These are phyloP conservation scores for Austroboletus niveus DNA, from an alignment of 1,284 basidiomycete genomes.

Conservation along the genomic window DNA sequence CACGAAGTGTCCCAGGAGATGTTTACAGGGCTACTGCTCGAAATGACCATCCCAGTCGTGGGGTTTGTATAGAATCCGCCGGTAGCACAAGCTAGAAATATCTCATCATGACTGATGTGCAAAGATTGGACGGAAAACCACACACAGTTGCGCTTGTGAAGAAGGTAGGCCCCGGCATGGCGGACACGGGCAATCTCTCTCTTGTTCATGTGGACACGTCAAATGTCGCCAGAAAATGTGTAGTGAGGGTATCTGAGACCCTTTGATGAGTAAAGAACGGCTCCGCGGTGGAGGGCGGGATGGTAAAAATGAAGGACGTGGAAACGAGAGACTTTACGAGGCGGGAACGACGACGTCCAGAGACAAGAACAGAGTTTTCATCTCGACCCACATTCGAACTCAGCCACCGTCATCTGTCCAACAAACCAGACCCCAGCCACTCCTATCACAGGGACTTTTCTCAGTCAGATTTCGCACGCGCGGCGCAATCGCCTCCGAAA, in stretches of 20 bases:
- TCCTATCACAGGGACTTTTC: background rate
- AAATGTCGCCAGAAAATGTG: slow-evolving; percentile 2
- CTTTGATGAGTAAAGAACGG: slow-evolving; percentile 24
- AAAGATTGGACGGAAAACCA: background rate
- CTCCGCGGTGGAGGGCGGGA: slow-evolving; percentile 25
- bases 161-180: slow-evolving; percentile 22
- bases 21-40: slow-evolving; percentile 53
- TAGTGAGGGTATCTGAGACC: slow-evolving; percentile 6
- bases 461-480: no score
- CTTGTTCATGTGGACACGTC: slow-evolving; percentile 22
- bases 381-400: slow-evolving; percentile 23
- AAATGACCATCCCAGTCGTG: slow-evolving; percentile 48
- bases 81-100: slow-evolving; percentile 45
- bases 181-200: slow-evolving; percentile 33
- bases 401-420: slow-evolving; percentile 10
- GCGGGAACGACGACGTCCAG: slow-evolving; percentile 8
- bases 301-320: slow-evolving; percentile 18
- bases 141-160: slow-evolving; percentile 23
- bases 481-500: no score
- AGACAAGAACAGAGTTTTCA: slow-evolving; percentile 3
- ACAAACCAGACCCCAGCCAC: slow-evolving; percentile 14
- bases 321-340: slow-evolving; percentile 10
- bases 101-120: slow-evolving; percentile 1
- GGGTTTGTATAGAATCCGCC: slow-evolving; percentile 72
- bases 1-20: slow-evolving; percentile 75